These are phyloP conservation scores for Diophrys sp. DNA, from an alignment of 73 alveolate genomes.

Conservation along the genomic window DNA sequence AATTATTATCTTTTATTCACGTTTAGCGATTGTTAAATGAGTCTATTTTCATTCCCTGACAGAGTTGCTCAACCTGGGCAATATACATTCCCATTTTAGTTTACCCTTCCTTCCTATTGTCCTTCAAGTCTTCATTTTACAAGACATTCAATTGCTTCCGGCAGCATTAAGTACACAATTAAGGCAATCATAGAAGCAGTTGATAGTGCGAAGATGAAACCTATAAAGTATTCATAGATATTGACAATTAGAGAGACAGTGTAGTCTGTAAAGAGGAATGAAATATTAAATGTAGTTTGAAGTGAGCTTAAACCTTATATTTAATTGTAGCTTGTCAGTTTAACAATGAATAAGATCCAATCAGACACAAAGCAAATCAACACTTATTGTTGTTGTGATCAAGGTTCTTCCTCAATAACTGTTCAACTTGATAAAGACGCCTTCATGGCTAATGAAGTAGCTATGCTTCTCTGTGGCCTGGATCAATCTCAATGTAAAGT, in stretches of 20 bases:
- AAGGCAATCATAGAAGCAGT: slow-evolving; percentile 11
- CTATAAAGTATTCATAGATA: slow-evolving; percentile 7
- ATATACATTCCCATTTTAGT: slow-evolving; percentile 25
- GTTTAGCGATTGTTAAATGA: too few relatives aligned
- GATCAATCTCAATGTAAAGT: slow-evolving; percentile 19
- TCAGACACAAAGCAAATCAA: slow-evolving; percentile 6
- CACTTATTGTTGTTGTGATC: slow-evolving; percentile 17
- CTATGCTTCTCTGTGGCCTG: background rate
- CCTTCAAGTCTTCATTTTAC: slow-evolving; percentile 2
- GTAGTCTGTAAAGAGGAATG: background rate
- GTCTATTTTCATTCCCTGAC: slow-evolving; percentile 23
- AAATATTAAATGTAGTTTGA: background rate
- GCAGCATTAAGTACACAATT: slow-evolving; percentile 10
- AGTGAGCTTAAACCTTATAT: background rate
- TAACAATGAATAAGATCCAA: background rate
- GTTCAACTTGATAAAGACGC: slow-evolving; percentile 25
- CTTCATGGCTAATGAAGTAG: slow-evolving; percentile 13
- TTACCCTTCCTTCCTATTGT: slow-evolving; percentile 5
- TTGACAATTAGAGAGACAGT: slow-evolving; percentile 16
- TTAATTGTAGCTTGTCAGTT: too few relatives aligned
- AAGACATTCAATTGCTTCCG: background rate
- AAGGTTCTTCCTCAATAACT: slow-evolving; percentile 10
- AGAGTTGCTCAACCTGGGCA: slow-evolving; percentile 21
- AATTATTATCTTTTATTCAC: too few relatives aligned
- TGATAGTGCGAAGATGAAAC: background rate